These are phyloP conservation scores for Cladorrhinum samala DNA, from an alignment of 495 filamentous ascomycete genomes.

Conservation along the genomic window DNA sequence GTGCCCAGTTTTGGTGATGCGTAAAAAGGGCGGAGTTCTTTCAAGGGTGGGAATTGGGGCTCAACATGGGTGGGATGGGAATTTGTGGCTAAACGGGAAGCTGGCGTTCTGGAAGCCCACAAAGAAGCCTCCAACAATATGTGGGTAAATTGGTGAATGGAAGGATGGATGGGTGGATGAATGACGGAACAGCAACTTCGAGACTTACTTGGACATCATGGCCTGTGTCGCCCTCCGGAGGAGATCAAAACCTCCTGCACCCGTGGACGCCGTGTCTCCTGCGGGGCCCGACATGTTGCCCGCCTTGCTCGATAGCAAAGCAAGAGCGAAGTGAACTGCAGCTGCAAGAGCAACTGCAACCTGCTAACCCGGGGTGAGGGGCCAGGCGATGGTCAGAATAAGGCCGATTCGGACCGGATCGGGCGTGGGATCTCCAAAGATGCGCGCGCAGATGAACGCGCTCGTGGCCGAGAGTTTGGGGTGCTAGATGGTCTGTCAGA, in stretches of 20 bases:
- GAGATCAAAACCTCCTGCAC: constrained; percentile 42
- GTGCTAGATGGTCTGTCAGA: not conserved
- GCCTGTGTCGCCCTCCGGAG: constrained; percentile 50
- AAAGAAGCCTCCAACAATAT: constrained; percentile 17
- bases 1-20: not conserved
- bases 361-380: not conserved
- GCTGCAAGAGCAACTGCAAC: constrained; percentile 7
- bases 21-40: not conserved
- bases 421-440: not conserved
- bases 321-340: constrained; percentile 9
- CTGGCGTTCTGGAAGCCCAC: constrained; percentile 23
- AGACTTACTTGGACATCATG: constrained; percentile 55
- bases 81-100: constrained; percentile 22
- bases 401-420: constrained; percentile 15
- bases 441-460: no score
- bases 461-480: not conserved
- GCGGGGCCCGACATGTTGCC: constrained; percentile 30
- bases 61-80: constrained; percentile 4
- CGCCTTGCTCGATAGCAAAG: constrained; percentile 12
- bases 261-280: constrained; percentile 14
- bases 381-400: not conserved
- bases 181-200: constrained; percentile 3
- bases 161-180: constrained; percentile 9
- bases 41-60: constrained; percentile 1
- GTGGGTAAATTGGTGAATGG: constrained; percentile 18